Percentiles rank a stretch among this genome's conserved stretches.
These are phyloP conservation scores for Cenchrus americanus DNA, from an alignment of 176 grass and related monocot genomes.

Conservation along the genomic window DNA sequence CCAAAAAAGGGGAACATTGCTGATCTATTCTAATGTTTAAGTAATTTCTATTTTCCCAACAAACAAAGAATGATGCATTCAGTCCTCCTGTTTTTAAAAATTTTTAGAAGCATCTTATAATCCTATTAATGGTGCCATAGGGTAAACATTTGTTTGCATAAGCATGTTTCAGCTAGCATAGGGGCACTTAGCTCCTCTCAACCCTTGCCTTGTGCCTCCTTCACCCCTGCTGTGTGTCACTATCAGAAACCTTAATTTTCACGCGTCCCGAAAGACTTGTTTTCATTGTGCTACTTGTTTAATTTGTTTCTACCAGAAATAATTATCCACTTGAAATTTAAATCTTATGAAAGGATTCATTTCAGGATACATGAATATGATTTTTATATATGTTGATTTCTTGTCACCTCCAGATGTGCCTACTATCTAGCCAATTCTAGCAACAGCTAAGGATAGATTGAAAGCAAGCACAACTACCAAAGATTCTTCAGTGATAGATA, in stretches of 20 bases:
- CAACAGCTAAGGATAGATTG: constrained; percentile 5
- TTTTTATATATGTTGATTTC: constrained; percentile 3
- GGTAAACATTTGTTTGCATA: too few relatives aligned
- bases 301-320: background rate
- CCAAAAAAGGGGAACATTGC: background rate
- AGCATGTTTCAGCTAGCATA: too few relatives aligned
- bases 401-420: constrained; percentile 18
- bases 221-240: too few relatives aligned
- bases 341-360: background rate
- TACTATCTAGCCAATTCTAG: background rate
- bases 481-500: constrained; percentile 38
- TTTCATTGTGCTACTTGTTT: background rate
- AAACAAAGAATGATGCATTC: background rate
- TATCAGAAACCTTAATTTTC: too few relatives aligned
- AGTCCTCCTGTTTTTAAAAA: background rate
- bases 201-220: too few relatives aligned
- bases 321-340: background rate
- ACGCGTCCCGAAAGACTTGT: too few relatives aligned
- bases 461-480: constrained; percentile 21
- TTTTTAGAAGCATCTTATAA: background rate
- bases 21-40: background rate
- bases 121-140: too few relatives aligned
- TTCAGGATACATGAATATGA: background rate
- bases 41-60: too few relatives aligned
- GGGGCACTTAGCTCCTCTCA: too few relatives aligned